Base-by-base conservation (phyloP, 202 grass and related monocot species). In the Miscanthus sacchariflorus region DNA sequence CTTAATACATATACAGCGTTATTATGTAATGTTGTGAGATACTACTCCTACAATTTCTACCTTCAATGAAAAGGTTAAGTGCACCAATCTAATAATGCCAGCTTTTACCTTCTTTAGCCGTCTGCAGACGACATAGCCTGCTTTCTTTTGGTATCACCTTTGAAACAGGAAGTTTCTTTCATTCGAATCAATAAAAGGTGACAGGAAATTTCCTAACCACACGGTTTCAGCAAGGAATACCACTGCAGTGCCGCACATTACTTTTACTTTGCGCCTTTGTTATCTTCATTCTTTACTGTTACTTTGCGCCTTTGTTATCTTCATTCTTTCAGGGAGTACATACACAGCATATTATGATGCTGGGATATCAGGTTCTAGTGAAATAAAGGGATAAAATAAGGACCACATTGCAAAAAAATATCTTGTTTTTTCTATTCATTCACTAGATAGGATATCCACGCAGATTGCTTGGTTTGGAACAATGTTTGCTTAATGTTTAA, bases 391-490 rank as follows among this genome's bases (percentile, higher is more conserved):
- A 23, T 46, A 84, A 70, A 25, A 33, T 17, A 82, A 73, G 14
- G 56, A 39, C 1, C 19, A 12, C 15, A 7, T 24, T 39, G 39
- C 2, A 83, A 71, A 87, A 75, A 8, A 44, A 3, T 5, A 39
- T 6, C 0, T 39, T 1, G 65, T 64, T 15, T 2, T 11, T 1
- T 27, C 3, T 61, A 23, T 61, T 56, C 50, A 23, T 61, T 56
- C 39, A 35, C 6, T 63, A 18, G 59, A 85, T 68, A 65, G 56
- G 4, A 0, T 40, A 50, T 78, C 82, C 78, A 79, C 9, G 9
- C 82, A 68, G 77, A 89, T 89, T 91, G 87, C 90, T 86, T 92
- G 36, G 45, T 19, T 82, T 82, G 4, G 68, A 92, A 89, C 87
- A 86, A 89, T 86, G 78, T 86, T 91, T 48, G 70, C 77, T 68